These are phyloP conservation scores for Pyrenula massariospora DNA, from an alignment of 495 filamentous ascomycete species.

Conservation along the genomic window DNA sequence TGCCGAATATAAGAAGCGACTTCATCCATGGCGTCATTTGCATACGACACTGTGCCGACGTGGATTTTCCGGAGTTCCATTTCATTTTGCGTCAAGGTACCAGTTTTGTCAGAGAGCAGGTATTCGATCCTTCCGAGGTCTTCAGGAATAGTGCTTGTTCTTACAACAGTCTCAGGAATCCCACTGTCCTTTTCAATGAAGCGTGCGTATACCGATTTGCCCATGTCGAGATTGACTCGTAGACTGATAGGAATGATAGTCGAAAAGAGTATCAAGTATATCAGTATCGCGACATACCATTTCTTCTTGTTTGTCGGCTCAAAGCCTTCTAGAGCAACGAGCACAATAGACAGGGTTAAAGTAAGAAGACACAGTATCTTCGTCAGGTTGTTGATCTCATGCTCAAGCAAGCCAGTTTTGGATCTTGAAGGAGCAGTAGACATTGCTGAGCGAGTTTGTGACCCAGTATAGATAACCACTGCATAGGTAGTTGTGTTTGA, in stretches of 20 bases:
- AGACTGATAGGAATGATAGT: slow-evolving; percentile 97
- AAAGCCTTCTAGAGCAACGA: slow-evolving; percentile 83
- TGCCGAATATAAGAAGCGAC: slow-evolving; percentile 77
- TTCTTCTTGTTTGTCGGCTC: slow-evolving; percentile 46
- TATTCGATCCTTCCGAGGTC: slow-evolving; percentile 95
- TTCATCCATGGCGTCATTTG: slow-evolving; percentile 97
- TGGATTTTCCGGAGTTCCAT: slow-evolving; percentile 99
- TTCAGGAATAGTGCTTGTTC: slow-evolving; percentile 95
- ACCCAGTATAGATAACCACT: slow-evolving; percentile 86
- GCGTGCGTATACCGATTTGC: slow-evolving; percentile 88
- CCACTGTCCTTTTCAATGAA: slow-evolving; percentile 88
- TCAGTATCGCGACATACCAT: slow-evolving; percentile 94
- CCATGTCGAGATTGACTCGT: slow-evolving; percentile 92
- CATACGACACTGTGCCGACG: slow-evolving; percentile 94
- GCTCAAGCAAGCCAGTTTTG: slow-evolving; percentile 86
- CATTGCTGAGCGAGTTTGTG: slow-evolving; percentile 86
- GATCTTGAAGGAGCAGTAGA: slow-evolving; percentile 85
- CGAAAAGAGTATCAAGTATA: slow-evolving; percentile 95
- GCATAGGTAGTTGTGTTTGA: slow-evolving; percentile 80
- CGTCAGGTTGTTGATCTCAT: slow-evolving; percentile 95
- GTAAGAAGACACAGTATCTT: slow-evolving; percentile 92
- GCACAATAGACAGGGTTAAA: slow-evolving; percentile 68
- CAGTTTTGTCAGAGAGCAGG: slow-evolving; percentile 92
- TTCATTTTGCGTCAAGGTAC: slow-evolving; percentile 92
- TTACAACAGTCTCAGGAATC: slow-evolving; percentile 83